A percentile compares a stretch with the other conserved stretches of the same genome.
phyloP scores from a whole-genome alignment of 1,284 basidiomycete genomes.

The Stygiomarasmius scandens region DNA sequence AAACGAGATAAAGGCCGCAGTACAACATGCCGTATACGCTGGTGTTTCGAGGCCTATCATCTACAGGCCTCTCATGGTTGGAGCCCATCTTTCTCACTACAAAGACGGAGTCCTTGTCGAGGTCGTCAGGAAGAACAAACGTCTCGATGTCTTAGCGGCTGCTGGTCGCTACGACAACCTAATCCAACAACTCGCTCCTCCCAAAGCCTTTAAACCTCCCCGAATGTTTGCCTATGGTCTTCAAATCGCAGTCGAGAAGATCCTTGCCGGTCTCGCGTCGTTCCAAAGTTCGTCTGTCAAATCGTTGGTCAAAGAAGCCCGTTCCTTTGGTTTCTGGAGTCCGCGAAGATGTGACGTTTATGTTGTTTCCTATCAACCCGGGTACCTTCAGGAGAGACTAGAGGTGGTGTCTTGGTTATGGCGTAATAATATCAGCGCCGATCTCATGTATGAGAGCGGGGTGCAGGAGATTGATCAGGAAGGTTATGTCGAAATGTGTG shows the following conservation, averaged over 20 bases:
- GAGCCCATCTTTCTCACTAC: conserved; percentile 63
- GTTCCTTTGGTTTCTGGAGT: conserved; percentile 86
- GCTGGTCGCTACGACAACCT: conserved; percentile 83
- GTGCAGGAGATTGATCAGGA: conserved; percentile 63
- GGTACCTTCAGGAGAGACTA: conserved; percentile 74
- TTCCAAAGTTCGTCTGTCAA: conserved; percentile 75
- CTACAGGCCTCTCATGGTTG: conserved; percentile 76
- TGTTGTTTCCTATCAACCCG: conserved; percentile 77
- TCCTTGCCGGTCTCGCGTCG: conserved; percentile 70
- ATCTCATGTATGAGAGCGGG: conserved; percentile 83
- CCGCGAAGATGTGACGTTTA: conserved; percentile 86
- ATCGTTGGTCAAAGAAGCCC: conserved; percentile 73
- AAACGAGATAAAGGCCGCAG: conserved; percentile 64
- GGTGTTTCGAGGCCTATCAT: conserved; percentile 56
- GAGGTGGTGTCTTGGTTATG: conserved; percentile 80
- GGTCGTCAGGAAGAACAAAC: conserved; percentile 68
- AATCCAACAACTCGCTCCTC: conserved; percentile 63
- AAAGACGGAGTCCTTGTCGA: conserved; percentile 78
- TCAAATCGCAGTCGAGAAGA: conserved; percentile 82
- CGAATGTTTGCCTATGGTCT: conserved; percentile 68
- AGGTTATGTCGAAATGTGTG: conserved; percentile 65
- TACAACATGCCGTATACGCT: conserved; percentile 63
- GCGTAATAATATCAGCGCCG: conserved; percentile 82
- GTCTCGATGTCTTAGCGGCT: conserved; percentile 73
- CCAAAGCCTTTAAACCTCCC: conserved; percentile 53